Base-by-base conservation (phyloP, 169 alveolate species). In the Plasmodium inui region DNA sequence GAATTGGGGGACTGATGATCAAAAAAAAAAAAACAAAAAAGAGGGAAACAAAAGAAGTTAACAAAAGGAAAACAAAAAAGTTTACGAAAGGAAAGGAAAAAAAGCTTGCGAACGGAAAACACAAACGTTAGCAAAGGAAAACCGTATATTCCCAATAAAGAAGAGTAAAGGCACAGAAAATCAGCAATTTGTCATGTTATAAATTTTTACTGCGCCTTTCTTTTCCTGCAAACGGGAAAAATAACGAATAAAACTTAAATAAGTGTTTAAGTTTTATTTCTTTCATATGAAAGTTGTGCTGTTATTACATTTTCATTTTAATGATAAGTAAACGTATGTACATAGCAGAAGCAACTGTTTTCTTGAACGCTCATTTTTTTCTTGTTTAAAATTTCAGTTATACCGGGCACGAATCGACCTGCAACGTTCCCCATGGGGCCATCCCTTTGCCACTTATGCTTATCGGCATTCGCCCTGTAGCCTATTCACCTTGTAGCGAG, bases 201-300 rank as follows among this genome's bases (percentile, higher is more conserved):
- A 28, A 26, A 67, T 2, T 7, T 67, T 26, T 26, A 22, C n/a
- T 19, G 41, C 39, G 30, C n/a, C n/a, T n/a, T 10, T 67, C 22
- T 22, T 67, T 67, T 67, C 37, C 76, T 67, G 30, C 37, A 67
- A 67, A 26, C 76, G 76, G 76, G 76, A 67, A 67, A 67, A 67
- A 67, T 67, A 67, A 67, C 76, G n/a, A n/a, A 26, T 19, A 67
- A 67, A 67, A 14, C 41, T 7, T 19, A 67, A 67, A 22, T 67
- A 67, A 67, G 76, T 67, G 37, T 9, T 67, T 67, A 67, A 67
- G 37, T 28, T 67, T 19, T 26, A 67, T 28, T 67, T 28, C 37
- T n/a, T 67, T 67, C n/a, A 67, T 67, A 26, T 67, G 37, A 67
- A 67, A 22, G 76, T 26, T 67, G 76, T 28, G 12, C 32, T 67